A percentile compares a stretch with the other conserved stretches of the same genome.
Conservation (phyloP, 2,329 filamentous ascomycete genomes). For the Fusarium compactum region DNA sequence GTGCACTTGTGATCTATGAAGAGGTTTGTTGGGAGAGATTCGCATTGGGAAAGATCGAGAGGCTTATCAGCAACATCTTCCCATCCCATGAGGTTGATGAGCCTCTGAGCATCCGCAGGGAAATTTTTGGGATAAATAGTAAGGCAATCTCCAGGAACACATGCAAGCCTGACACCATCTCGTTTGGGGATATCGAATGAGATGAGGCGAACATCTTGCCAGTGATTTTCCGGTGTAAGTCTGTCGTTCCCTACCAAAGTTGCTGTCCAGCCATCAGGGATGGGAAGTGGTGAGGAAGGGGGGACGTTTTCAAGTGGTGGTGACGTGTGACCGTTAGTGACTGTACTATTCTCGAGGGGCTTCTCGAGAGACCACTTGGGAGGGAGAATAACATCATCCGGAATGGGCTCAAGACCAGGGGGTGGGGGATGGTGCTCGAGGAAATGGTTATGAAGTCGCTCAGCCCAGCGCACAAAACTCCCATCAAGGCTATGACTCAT, state of each 20-base stretch:
- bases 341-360: constrained; percentile 2
- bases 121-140: constrained; percentile 91
- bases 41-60: constrained; percentile 63
- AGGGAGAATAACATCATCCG: constrained; percentile 78
- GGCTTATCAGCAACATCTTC: constrained; percentile 75
- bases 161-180: constrained; percentile 47
- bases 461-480: constrained; percentile 82
- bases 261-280: constrained; percentile 68
- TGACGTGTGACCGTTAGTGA: constrained; percentile 25
- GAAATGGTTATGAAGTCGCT: constrained; percentile 74
- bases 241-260: constrained; percentile 74
- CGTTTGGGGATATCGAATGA: constrained; percentile 63
- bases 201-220: constrained; percentile 94
- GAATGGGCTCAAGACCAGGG: constrained; percentile 74
- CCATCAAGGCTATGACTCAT: constrained; percentile 76
- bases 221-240: constrained; percentile 81
- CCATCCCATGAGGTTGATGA: constrained; percentile 87
- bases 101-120: constrained; percentile 78
- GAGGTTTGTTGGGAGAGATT: constrained; percentile 52
- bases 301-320: constrained; percentile 42
- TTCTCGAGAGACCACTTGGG: constrained; percentile 69
- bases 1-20: constrained; percentile 64
- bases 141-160: constrained; percentile 81
- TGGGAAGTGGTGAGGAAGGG: constrained; percentile 60
- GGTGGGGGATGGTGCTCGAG: constrained; percentile 77